Percentiles rank a stretch among this genome's conserved stretches.
Conservation (phyloP, 805 yeast species). For the Alloascoidea hylecoeti region DNA sequence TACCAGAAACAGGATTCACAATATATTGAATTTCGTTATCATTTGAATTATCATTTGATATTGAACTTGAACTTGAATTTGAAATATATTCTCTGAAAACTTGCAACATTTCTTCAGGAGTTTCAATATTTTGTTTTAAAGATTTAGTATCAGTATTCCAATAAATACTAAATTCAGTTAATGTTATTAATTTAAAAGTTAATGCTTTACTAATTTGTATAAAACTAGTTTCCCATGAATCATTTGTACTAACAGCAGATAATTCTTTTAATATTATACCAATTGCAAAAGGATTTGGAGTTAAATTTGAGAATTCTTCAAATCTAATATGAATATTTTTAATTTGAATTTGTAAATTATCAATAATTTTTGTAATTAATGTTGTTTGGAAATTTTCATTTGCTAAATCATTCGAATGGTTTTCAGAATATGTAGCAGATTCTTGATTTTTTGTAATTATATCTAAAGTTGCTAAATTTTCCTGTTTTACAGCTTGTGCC, state of each 20-base stretch:
- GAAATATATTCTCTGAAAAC: constrained; percentile 23
- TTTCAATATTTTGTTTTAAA: constrained; percentile 28
- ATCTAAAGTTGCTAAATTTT: constrained; percentile 52
- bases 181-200: constrained; percentile 64
- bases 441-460: no score
- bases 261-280: constrained; percentile 78
- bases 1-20: constrained; percentile 79
- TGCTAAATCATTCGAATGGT: no score
- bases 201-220: constrained; percentile 53
- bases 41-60: no score
- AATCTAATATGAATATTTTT: constrained; percentile 85
- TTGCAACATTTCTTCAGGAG: constrained; percentile 22
- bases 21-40: constrained; percentile 23
- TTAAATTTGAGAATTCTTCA: constrained; percentile 77
- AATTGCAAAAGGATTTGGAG: constrained; percentile 64
- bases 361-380: constrained; percentile 83
- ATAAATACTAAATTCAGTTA: constrained; percentile 64
- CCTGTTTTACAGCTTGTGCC: constrained; percentile 51
- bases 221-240: constrained; percentile 73
- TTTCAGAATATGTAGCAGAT: constrained; percentile 1
- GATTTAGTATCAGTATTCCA: constrained; percentile 62
- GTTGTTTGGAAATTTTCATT: no score
- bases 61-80: no score
- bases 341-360: constrained; percentile 82
- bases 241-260: constrained; percentile 85